Conservation (phyloP, 2,329 filamentous ascomycete species). For the Calonectria hawksworthii region DNA sequence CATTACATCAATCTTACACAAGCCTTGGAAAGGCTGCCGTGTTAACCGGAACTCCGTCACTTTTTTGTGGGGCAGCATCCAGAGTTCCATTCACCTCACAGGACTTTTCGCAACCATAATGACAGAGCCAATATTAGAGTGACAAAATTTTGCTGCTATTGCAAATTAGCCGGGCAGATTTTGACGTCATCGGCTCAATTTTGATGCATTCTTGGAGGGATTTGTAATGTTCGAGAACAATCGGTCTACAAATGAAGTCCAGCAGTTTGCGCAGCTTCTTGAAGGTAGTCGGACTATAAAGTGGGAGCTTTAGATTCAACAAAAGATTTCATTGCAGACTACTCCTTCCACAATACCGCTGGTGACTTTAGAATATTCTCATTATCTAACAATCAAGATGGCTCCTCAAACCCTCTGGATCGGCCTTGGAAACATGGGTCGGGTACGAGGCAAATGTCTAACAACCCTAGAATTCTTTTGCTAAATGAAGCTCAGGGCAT, state of each 20-base stretch:
- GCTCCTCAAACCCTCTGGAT: neutral
- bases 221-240: neutral
- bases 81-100: neutral
- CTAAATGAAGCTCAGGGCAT: neutral
- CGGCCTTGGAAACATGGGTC: constrained; percentile 6
- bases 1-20: neutral
- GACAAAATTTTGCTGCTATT: neutral
- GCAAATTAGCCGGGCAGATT: neutral
- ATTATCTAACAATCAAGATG: neutral
- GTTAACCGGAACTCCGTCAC: constrained; percentile 2
- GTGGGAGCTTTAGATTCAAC: neutral
- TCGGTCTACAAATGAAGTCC: neutral
- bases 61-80: neutral
- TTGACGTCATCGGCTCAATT: neutral
- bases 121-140: neutral
- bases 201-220: neutral
- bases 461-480: neutral
- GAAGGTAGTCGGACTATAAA: neutral
- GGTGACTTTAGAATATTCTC: neutral
- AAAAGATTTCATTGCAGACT: neutral
- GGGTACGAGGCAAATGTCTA: neutral
- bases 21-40: neutral
- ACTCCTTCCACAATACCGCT: neutral
- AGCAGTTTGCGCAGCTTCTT: neutral
- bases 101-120: neutral